Percentiles rank a stretch among this genome's conserved stretches.
Conservation (phyloP, 768 basidiomycete species). For the Rubroboletus pulcherrimus region DNA sequence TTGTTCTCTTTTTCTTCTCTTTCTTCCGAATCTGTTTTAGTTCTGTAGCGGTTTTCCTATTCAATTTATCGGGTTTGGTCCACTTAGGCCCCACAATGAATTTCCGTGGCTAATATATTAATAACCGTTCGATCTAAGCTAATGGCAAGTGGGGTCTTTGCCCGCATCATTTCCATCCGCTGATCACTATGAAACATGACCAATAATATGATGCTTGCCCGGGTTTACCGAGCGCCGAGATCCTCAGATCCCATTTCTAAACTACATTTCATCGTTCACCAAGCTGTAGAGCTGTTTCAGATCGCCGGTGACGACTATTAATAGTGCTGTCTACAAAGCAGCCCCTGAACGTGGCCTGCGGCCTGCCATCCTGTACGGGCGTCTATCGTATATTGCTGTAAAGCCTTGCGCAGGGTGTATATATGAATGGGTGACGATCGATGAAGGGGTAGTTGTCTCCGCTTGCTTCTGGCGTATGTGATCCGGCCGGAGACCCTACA, state of each 20-base stretch:
- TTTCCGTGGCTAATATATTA: neutral
- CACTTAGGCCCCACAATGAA: neutral
- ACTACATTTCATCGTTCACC: conserved; percentile 8
- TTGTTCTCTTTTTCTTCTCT: neutral
- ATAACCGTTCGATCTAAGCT: conserved; percentile 1
- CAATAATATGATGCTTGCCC: neutral
- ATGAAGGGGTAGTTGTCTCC: neutral
- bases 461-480: neutral
- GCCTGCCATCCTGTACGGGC: conserved; percentile 27
- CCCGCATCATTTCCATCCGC: neutral
- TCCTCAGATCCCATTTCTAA: conserved; percentile 9
- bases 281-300: conserved; percentile 22
- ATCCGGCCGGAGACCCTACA: neutral
- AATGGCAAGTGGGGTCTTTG: neutral
- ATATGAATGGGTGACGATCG: neutral
- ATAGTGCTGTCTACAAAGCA: neutral
- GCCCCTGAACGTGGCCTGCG: neutral
- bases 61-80: conserved; percentile 3
- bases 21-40: neutral
- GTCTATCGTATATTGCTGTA: neutral
- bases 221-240: neutral
- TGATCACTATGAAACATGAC: conserved; percentile 1
- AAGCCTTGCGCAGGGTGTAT: neutral
- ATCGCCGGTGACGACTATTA: neutral
- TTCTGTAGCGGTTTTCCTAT: neutral